Base-by-base conservation (phyloP, 1,284 basidiomycete genomes). In the Sphaerobolus stellatus region DNA sequence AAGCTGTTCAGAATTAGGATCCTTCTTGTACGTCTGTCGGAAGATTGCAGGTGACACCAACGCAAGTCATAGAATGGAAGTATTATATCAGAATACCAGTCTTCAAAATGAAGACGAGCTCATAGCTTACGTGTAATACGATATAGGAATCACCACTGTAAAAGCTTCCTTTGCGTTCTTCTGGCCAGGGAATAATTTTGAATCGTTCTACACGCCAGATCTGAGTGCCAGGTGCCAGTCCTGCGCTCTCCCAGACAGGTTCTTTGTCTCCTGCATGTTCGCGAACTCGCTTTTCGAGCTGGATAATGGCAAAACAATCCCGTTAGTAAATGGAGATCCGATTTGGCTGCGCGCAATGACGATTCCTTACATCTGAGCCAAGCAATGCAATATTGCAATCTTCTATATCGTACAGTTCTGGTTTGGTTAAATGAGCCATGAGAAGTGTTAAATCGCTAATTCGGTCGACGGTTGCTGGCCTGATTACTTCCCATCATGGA, bases 111-210 rank as follows among this genome's bases (percentile, higher is more conserved):
- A 43, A 43, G 40, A 13, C 22, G 25, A 25, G 43, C 25, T 5
- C 44, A 43, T 22, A 50, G 52, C 78, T 61, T 60, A 82, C 83
- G 64, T 83, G 73, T 28, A 86, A 68, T 25, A 86, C 69, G 54
- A 87, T 81, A 60, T 85, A 86, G 1, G 81, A 83, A 65, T 86
- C 83, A 1, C 83, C 84, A 56, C 81, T 75, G 62, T 81, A 84
- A 65, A 86, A 85, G 13, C 71, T 71, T 9, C 83, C 83, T 50
- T 74, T 70, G 7, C 72, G 67, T 9, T 80, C 72, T 59, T 76
- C 68, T 1, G 79, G 79, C 81, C 80, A 83, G 28, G 73, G 71
- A 24, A 79, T 75, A 43, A 85, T 72, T 46, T 70, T 66, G 61
- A 84, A 86, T 49, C 81, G 71, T 61, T 85, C 81, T 47, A 84